Evolutionary conservation across 176 grass and related monocot genomes (phyloP), one percentile per base, ranked within the genome.

Genomic region (Luzula sylvatica): DNA sequence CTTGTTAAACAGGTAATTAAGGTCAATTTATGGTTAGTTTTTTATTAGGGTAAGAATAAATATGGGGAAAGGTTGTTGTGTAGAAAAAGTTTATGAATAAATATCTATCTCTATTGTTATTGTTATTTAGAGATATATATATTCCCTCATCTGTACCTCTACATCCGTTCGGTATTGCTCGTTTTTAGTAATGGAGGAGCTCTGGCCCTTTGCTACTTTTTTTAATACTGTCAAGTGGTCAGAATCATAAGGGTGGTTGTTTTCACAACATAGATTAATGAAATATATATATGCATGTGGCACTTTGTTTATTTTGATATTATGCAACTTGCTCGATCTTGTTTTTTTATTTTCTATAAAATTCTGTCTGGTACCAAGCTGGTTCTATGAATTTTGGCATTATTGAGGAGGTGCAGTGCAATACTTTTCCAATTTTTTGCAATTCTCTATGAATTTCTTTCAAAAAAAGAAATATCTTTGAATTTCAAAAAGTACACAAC

Each of bases 181-280:
- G 56, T 61, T 61, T 35, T 64, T 64, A 64, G 43, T 49, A 49
- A 64, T 64, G 59, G 25, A 64, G n/a, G 30, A 35, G 59, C 59
- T n/a, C n/a, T 64, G 25, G 43, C 41, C 59, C 26, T 64, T 47
- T 42, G 24, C 43, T n/a, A n/a, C 16, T 64, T 20, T 58, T 47
- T 64, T 64, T 63, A 48, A 49, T 63, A 8, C 24, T 28, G 27
- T 48, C 59, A 49, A 49, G 59, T 64, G 15, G 59, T 46, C 46
- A 47, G 23, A 30, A 64, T 64, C 15, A 29, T 42, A 48, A 64
- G 24, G 43, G 43, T 30, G 45, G 42, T 15, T 64, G 24, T 45
- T 47, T 25, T 30, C 29, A 15, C 47, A 22, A 48, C 29, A 63
- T 30, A 64, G 11, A 46, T 46, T 30, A 48, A 56, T 44, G 8